These are phyloP conservation scores for Calonectria montana DNA, from an alignment of 2,329 filamentous ascomycete species.

Conservation along the genomic window DNA sequence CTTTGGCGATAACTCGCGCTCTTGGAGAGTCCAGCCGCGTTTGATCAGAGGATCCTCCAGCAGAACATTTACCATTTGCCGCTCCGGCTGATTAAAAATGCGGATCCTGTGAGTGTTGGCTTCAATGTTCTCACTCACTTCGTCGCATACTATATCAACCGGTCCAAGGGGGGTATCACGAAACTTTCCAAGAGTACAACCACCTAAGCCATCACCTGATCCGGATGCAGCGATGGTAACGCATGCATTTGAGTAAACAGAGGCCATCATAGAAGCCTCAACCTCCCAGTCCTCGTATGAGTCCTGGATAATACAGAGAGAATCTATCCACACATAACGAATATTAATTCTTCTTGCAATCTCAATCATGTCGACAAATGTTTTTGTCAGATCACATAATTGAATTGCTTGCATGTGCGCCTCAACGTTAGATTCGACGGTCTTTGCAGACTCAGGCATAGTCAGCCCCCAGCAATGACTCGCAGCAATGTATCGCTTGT, in stretches of 20 bases:
- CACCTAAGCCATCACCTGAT: constrained; percentile 1
- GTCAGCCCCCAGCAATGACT: constrained; percentile 23
- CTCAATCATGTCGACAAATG: constrained; percentile 13
- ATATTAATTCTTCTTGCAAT: constrained; percentile 1
- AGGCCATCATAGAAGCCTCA: constrained; percentile 17
- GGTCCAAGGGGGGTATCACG: neutral
- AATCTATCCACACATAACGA: constrained; percentile 21
- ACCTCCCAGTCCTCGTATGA: constrained; percentile 20
- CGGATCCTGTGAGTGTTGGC: neutral
- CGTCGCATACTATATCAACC: neutral
- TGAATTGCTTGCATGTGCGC: neutral
- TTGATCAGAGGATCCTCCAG: constrained; percentile 5
- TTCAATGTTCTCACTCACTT: neutral
- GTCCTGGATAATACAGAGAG: constrained; percentile 20
- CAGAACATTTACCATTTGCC: neutral
- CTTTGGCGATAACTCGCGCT: constrained; percentile 10
- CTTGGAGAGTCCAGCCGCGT: constrained; percentile 18
- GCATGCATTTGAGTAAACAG: constrained; percentile 11
- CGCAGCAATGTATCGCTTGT: constrained; percentile 10
- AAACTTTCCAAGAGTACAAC: neutral
- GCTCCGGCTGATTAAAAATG: neutral
- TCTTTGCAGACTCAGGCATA: constrained; percentile 10
- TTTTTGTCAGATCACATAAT: neutral
- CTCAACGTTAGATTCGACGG: neutral
- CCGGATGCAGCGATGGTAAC: constrained; percentile 8